A percentile compares a stretch with the other conserved stretches of the same genome.
These are phyloP conservation scores for Colletotrichum truncatum DNA, from an alignment of 2,329 filamentous ascomycete genomes.

Conservation along the genomic window DNA sequence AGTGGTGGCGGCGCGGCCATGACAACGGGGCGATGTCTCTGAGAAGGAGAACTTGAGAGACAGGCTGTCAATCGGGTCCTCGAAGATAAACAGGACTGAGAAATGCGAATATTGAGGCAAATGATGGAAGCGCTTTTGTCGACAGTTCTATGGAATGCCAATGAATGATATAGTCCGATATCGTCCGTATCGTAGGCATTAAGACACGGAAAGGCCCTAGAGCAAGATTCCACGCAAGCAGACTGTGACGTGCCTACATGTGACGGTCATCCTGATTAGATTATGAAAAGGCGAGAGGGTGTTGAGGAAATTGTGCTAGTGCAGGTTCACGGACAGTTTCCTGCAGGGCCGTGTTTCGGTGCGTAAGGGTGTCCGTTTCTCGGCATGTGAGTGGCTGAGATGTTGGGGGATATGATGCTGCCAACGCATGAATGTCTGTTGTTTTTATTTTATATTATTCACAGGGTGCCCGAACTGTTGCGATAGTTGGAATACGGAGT, in stretches of 20 bases:
- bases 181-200: neutral
- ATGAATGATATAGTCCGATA: constrained; percentile 2
- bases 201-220: neutral
- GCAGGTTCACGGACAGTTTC: constrained; percentile 25
- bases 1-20: neutral
- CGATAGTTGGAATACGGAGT: no score
- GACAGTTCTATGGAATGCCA: constrained; percentile 7
- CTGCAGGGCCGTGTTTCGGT: constrained; percentile 19
- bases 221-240: neutral
- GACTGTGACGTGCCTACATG: constrained; percentile 1
- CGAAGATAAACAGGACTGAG: neutral
- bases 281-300: constrained; percentile 1
- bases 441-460: no score
- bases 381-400: constrained; percentile 3
- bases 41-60: neutral
- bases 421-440: no score
- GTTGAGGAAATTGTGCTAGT: constrained; percentile 22
- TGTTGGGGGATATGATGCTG: neutral
- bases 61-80: neutral
- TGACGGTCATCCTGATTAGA: neutral
- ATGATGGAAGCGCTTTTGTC: neutral
- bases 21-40: neutral
- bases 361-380: neutral
- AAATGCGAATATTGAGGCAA: neutral
- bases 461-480: no score